Evolutionary conservation across 441 rosid species (phyloP), one percentile per base, ranked within the genome.

Genomic region (Mallotus japonicus): DNA sequence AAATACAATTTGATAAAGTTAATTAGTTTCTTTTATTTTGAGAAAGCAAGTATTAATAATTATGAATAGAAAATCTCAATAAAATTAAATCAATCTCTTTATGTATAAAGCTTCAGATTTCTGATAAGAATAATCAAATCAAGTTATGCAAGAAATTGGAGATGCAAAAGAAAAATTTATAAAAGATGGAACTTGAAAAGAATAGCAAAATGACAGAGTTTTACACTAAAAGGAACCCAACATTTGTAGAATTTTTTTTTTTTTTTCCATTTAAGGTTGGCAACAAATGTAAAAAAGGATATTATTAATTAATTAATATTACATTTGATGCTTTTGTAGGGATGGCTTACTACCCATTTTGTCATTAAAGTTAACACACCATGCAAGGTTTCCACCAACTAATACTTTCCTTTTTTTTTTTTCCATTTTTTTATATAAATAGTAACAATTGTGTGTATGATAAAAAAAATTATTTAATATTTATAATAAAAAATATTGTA

Each of bases 141-240:
- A 12, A 11, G 1, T 8, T 32, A 67, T 55, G 16, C 56, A 54
- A 12, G n/a, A 24, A 17, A 68, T 34, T 68, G 32, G 19, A 68
- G 42, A n/a, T 40, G 50, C 28, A 11, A 9, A 34, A 40, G 17
- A 55, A 40, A 34, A 34, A 34, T 3, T 34, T 34, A 34, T 34
- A 34, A 34, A 34, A 56, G 59, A n/a, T 7, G 40, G 17, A 55
- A 37, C 13, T n/a, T 0, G 28, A 56, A 37, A 69, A n/a, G 13
- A 56, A 68, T 60, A 57, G 64, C 16, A 70, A 70, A 44, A 70
- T 20, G 65, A 58, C 55, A 44, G 14, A 44, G 34, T 58, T 70
- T 70, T 44, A 58, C 56, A 69, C 54, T 19, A 40, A 70, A 59
- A 70, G 44, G 55, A 44, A 57, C 56, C 73, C 55, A 70, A 44